Conservation (phyloP, 345 rosid species). For the Physaria fendleri region DNA sequence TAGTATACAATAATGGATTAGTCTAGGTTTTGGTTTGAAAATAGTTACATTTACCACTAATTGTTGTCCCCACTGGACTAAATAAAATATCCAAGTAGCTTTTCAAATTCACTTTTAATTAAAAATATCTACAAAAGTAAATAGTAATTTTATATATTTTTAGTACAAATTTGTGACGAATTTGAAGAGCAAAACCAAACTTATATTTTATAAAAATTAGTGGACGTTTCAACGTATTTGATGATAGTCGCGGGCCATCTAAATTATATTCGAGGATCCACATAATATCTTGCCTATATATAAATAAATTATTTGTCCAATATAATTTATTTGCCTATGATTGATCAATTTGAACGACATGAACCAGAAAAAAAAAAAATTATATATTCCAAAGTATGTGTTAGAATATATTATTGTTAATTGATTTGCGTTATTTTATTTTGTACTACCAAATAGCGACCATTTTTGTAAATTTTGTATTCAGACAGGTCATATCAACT, state of each 20-base stretch:
- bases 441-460: not conserved
- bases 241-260: slow-evolving; percentile 19
- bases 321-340: not conserved
- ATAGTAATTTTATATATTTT: slow-evolving; percentile 6
- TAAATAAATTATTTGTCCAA: not conserved
- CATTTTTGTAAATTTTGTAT: slow-evolving; percentile 5
- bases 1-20: not conserved
- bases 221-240: slow-evolving; percentile 30
- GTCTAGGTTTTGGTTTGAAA: not conserved
- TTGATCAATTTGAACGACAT: not conserved
- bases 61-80: too few relatives aligned
- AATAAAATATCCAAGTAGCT: slow-evolving; percentile 16
- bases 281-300: slow-evolving; percentile 13
- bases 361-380: not conserved
- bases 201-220: slow-evolving; percentile 15
- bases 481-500: slow-evolving; percentile 16
- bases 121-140: slow-evolving; percentile 21
- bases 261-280: slow-evolving; percentile 16
- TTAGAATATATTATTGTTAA: slow-evolving; percentile 6
- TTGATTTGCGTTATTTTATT: not conserved
- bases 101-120: slow-evolving; percentile 8
- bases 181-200: slow-evolving; percentile 3
- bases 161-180: slow-evolving; percentile 14
- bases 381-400: not conserved
- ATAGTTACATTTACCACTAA: not conserved